Base-by-base conservation (phyloP, 2,329 filamentous ascomycete species). In the Sarocladium brachiariae region DNA sequence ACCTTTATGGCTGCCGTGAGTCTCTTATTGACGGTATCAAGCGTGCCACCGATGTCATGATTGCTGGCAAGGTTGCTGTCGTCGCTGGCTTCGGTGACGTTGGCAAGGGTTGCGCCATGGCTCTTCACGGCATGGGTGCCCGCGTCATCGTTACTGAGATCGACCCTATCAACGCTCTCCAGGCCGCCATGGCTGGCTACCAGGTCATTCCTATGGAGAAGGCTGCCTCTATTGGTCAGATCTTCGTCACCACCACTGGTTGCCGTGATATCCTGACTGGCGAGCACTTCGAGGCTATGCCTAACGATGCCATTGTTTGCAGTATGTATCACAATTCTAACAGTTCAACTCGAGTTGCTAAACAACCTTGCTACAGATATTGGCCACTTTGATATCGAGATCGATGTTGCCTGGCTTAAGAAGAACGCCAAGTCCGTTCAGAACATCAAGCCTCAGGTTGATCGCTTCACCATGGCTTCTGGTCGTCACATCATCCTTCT, bases 381-480 rank as follows among this genome's bases (percentile, higher is more conserved):
- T 76, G 92, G 92, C 70, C 92, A 99, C 81, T 99, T 99, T 76
- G 92, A 99, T 73, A 95, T 96, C 65, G 93, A 99, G 80, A 99
- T 99, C 65, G 93, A 99, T 72, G 93, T 99, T 75, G 93, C 93
- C 61, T 99, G 93, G 93, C 81, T 99, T 74, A 97, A 97, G 88
- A 84, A 84, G 75, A 97, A 95, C 77, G 87, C 92, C 70, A 82
- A 84, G 73, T 90, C 86, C 66, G 87, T 92, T 60, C 86, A 92
- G 80, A 96, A 93, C 85, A 96, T 99, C 84, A 99, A 99, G 86
- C 92, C 93, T 67, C 93, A 99, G 80, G 93, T 99, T 65, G 93
- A 99, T 83, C 90, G 93, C 71, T 99, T 84, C 87, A 78, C 87
- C 64, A 93, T 99, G 88, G 77, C 86, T 72, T 93, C 71, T 75